Percentiles rank a stretch among this genome's conserved stretches.
Evolutionary conservation across 192 early-diverging fungal species (phyloP).

Genomic region (Umbelopsis sp.): DNA sequence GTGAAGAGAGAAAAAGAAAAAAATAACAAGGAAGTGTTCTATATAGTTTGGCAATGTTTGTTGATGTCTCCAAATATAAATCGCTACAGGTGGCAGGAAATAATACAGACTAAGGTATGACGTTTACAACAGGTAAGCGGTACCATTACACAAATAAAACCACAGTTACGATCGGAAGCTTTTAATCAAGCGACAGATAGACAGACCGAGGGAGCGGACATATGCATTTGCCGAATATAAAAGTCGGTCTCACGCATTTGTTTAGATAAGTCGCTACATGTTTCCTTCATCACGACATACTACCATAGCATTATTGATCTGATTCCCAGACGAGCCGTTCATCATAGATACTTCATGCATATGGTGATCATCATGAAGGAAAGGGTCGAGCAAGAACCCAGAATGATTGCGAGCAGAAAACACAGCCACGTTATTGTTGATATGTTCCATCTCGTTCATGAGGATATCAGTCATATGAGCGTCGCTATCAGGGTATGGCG

Average conservation of each 20-base stretch:
- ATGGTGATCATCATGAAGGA: neutral
- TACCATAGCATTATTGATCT: neutral
- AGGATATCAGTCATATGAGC: conserved; percentile 3
- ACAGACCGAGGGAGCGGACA: too few species aligned
- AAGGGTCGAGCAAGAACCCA: neutral
- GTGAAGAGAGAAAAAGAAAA: neutral
- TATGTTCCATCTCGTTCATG: neutral
- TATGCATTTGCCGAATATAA: too few species aligned
- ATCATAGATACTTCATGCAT: neutral
- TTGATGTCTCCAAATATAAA: too few species aligned
- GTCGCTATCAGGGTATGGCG: neutral
- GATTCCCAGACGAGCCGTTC: neutral
- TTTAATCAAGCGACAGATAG: too few species aligned
- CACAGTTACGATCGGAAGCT: too few species aligned
- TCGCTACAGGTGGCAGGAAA: too few species aligned
- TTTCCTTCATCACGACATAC: neutral
- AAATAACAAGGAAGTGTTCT: neutral
- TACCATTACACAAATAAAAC: too few species aligned
- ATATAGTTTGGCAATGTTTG: too few species aligned
- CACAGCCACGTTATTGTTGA: neutral
- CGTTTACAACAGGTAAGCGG: too few species aligned
- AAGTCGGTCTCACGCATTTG: too few species aligned
- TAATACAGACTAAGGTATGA: too few species aligned
- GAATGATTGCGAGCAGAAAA: neutral
- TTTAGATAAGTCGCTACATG: neutral